These are phyloP conservation scores for Daldinia sp. DNA, from an alignment of 2,329 filamentous ascomycete species.

Conservation along the genomic window DNA sequence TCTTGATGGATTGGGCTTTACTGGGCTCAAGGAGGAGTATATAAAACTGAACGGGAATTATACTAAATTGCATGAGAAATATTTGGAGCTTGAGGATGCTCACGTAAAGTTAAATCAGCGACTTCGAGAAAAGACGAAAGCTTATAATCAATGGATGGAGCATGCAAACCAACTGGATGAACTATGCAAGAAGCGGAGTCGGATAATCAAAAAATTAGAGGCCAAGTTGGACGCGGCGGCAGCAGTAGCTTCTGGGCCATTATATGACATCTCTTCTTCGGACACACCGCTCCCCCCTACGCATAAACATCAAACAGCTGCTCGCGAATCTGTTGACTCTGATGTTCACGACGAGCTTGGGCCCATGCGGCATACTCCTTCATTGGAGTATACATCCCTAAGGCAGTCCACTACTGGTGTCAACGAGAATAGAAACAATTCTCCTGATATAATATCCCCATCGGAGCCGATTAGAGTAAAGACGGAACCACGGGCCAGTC, in stretches of 20 bases:
- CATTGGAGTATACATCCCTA: conserved; percentile 5
- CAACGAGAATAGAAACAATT: not conserved
- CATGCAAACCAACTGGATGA: conserved; percentile 59
- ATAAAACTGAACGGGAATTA: conserved; percentile 57
- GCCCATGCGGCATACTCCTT: not conserved
- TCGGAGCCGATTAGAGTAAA: not conserved
- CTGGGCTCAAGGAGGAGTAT: conserved; percentile 52
- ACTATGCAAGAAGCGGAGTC: conserved; percentile 44
- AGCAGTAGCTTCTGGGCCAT: conserved; percentile 31
- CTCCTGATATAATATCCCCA: conserved; percentile 1
- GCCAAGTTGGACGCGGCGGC: conserved; percentile 49
- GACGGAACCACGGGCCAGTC: not conserved
- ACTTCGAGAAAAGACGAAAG: conserved; percentile 59
- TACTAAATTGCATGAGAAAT: conserved; percentile 52
- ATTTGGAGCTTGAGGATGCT: conserved; percentile 44
- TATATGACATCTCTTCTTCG: conserved; percentile 45
- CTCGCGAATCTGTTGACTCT: not conserved
- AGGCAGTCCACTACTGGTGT: conserved; percentile 12
- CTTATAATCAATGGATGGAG: conserved; percentile 59
- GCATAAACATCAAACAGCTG: conserved; percentile 9
- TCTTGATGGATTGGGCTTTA: conserved; percentile 33
- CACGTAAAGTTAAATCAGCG: conserved; percentile 50
- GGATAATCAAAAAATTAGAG: conserved; percentile 59
- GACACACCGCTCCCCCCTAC: conserved; percentile 27
- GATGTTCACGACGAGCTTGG: conserved; percentile 1